Conservation (phyloP, 108 stramenopile species). For the Skeletonema costatum region DNA sequence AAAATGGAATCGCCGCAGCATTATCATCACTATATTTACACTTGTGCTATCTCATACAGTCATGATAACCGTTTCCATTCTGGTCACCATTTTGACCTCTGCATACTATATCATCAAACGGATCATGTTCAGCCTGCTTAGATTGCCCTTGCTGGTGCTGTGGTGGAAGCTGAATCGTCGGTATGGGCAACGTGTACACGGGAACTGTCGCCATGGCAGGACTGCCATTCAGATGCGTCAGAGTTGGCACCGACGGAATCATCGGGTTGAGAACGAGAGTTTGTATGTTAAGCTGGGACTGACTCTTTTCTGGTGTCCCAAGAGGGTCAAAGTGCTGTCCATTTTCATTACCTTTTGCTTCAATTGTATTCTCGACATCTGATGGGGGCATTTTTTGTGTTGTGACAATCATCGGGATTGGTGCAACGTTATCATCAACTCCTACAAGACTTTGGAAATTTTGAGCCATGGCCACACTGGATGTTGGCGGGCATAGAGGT, state of each 20-base stretch:
- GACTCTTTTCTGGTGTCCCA: conserved; percentile 22
- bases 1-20: background rate
- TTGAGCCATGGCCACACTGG: conserved; percentile 1
- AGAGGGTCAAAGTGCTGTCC: conserved; percentile 33
- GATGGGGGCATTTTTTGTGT: background rate
- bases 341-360: background rate
- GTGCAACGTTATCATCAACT: background rate
- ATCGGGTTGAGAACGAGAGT: background rate
- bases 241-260: conserved; percentile 1
- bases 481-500: background rate
- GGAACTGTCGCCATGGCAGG: conserved; percentile 2
- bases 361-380: background rate
- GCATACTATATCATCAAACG: conserved; percentile 38
- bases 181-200: background rate
- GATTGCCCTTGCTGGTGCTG: conserved; percentile 4
- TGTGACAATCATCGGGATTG: conserved; percentile 6
- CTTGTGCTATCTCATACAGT: background rate
- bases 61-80: background rate
- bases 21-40: background rate
- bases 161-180: background rate
- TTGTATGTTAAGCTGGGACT: background rate
- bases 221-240: background rate
- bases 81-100: background rate
- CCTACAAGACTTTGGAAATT: background rate
- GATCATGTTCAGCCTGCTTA: conserved; percentile 1